Conservation (phyloP, 805 yeast genomes). For the Sugiyamaella floridensis region DNA sequence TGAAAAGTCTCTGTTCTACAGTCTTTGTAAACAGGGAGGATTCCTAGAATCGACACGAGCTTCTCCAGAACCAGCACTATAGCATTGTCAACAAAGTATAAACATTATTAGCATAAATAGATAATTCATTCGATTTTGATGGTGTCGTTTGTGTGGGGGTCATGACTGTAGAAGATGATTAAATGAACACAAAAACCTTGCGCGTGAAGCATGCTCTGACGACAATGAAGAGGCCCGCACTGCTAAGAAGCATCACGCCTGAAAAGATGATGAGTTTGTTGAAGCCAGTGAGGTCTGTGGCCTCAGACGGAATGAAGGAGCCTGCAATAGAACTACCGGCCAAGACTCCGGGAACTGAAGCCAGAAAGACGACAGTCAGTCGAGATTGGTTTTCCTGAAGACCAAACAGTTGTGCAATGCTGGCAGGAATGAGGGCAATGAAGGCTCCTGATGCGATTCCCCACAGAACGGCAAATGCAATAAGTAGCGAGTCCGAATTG, state of each 20-base stretch:
- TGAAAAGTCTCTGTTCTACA: conserved; percentile 64
- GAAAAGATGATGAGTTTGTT: conserved; percentile 29
- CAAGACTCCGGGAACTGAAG: conserved; percentile 29
- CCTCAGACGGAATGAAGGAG: conserved; percentile 26
- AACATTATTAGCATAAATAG: not conserved
- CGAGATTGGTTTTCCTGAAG: conserved; percentile 29
- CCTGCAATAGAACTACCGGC: conserved; percentile 35
- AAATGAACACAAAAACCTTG: conserved; percentile 18
- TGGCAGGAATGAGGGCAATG: conserved; percentile 32
- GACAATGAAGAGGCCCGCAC: conserved; percentile 12
- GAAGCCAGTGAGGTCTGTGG: conserved; percentile 15
- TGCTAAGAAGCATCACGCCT: conserved; percentile 27
- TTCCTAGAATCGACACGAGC: conserved; percentile 23
- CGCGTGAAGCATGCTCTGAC: conserved; percentile 15
- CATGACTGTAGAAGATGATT: not conserved
- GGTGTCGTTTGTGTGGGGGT: not conserved
- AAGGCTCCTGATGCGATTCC: conserved; percentile 33
- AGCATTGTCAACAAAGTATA: not conserved
- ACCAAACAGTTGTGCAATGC: conserved; percentile 33
- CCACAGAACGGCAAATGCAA: conserved; percentile 30
- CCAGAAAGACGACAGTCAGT: conserved; percentile 27
- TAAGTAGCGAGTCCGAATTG: conserved; percentile 12
- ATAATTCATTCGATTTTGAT: not conserved
- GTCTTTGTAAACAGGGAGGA: conserved; percentile 80
- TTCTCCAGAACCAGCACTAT: not conserved